Percentiles rank a stretch among this genome's conserved stretches.
phyloP scores from a whole-genome alignment of 2,329 filamentous ascomycete genomes.

The Thelonectria discophora region DNA sequence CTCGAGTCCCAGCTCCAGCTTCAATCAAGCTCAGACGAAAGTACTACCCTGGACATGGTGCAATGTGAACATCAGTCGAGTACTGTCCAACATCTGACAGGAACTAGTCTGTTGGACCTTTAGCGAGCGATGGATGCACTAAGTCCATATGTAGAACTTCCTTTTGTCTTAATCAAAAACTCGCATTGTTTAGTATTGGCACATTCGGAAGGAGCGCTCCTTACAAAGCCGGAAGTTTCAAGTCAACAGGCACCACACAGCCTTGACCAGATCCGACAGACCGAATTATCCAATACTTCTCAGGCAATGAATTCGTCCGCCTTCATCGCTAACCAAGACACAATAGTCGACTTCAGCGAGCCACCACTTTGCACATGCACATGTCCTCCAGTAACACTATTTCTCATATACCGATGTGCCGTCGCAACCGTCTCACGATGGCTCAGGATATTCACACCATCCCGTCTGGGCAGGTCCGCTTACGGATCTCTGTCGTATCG shows the following conservation, averaged over 20 bases:
- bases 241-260: neutral
- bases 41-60: constrained; percentile 7
- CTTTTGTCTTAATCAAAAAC: neutral
- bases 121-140: neutral
- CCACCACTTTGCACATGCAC: neutral
- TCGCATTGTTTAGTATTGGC: neutral
- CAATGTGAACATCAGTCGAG: neutral
- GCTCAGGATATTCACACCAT: neutral
- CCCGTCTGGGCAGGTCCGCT: neutral
- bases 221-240: neutral
- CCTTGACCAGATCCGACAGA: neutral
- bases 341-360: neutral
- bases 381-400: neutral
- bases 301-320: neutral
- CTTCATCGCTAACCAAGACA: neutral
- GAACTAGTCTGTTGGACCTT: neutral
- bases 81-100: neutral
- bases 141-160: neutral
- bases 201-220: neutral
- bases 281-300: neutral
- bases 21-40: neutral
- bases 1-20: neutral
- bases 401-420: neutral
- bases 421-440: neutral
- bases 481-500: neutral